Conservation (phyloP, 352 stramenopile genomes). For the Globisporangium paroecandrum region DNA sequence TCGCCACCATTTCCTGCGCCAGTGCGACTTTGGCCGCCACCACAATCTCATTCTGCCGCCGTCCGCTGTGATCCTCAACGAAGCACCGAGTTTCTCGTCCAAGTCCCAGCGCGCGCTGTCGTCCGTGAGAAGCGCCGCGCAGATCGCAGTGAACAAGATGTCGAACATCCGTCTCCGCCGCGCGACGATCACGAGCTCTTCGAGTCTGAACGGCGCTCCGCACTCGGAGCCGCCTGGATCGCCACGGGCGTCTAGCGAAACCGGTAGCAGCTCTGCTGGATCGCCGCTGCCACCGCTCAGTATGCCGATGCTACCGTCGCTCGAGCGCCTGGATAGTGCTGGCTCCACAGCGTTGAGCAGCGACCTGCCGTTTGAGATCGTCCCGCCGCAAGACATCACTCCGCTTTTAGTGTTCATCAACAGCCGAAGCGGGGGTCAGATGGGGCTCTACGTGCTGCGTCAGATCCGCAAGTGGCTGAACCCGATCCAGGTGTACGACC, state of each 20-base stretch:
- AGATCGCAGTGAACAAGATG: slow-evolving; percentile 72
- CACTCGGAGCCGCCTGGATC: slow-evolving; percentile 5
- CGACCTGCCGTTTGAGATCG: slow-evolving; percentile 55
- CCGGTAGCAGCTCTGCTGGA: slow-evolving; percentile 1
- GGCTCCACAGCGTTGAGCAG: slow-evolving; percentile 8
- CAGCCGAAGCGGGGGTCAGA: slow-evolving; percentile 90
- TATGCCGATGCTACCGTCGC: slow-evolving; percentile 9
- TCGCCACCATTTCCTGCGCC: slow-evolving; percentile 34
- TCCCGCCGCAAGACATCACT: slow-evolving; percentile 42
- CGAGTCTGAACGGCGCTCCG: slow-evolving; percentile 10
- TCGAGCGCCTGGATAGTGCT: slow-evolving; percentile 11
- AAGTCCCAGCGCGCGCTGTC: slow-evolving; percentile 69
- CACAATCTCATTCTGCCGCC: slow-evolving; percentile 64
- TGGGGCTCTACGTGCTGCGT: slow-evolving; percentile 91
- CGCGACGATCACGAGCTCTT: slow-evolving; percentile 19
- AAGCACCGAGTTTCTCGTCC: slow-evolving; percentile 31
- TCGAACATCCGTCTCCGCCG: slow-evolving; percentile 63
- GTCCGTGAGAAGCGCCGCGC: slow-evolving; percentile 57
- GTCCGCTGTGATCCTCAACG: slow-evolving; percentile 47
- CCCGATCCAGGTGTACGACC: slow-evolving; percentile 94
- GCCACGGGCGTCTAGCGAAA: slow-evolving; percentile 11
- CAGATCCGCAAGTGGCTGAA: slow-evolving; percentile 93
- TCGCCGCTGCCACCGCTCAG: slow-evolving; percentile 7
- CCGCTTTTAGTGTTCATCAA: slow-evolving; percentile 94
- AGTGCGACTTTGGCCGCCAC: slow-evolving; percentile 73